phyloP scores from a whole-genome alignment of 805 yeast genomes.

The Candida railenensis region DNA sequence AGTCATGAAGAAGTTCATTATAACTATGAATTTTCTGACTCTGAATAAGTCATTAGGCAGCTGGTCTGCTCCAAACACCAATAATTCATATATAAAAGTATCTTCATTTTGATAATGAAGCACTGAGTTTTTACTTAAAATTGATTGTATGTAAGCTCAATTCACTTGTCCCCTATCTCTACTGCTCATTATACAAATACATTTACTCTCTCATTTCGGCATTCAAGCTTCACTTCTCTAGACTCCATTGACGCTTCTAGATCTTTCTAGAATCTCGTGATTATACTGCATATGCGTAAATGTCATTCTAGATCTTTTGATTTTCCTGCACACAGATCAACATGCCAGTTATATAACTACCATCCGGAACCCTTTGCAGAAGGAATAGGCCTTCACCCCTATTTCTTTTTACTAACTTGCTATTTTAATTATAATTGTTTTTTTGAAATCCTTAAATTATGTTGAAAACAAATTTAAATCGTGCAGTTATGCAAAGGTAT shows the following conservation, averaged over 20 bases:
- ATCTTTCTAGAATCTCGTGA: background rate
- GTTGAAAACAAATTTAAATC: constrained; percentile 1
- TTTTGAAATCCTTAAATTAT: background rate
- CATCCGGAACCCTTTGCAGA: too few species aligned
- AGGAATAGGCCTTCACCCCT: too few species aligned
- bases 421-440: too few species aligned
- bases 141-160: too few species aligned
- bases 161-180: too few species aligned
- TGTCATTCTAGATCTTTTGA: too few species aligned
- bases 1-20: background rate
- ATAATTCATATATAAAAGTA: background rate
- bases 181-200: too few species aligned
- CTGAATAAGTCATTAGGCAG: background rate
- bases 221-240: background rate
- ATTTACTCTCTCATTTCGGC: background rate
- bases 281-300: background rate
- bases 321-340: too few species aligned
- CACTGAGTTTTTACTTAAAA: too few species aligned
- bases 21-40: background rate
- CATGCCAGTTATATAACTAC: too few species aligned
- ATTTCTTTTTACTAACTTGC: background rate
- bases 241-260: background rate
- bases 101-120: too few species aligned
- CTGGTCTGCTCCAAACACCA: background rate
- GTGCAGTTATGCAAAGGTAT: background rate